Percentiles rank a stretch among this genome's conserved stretches.
phyloP scores from a whole-genome alignment of 1,284 basidiomycete genomes.

The Peniophora sp. region DNA sequence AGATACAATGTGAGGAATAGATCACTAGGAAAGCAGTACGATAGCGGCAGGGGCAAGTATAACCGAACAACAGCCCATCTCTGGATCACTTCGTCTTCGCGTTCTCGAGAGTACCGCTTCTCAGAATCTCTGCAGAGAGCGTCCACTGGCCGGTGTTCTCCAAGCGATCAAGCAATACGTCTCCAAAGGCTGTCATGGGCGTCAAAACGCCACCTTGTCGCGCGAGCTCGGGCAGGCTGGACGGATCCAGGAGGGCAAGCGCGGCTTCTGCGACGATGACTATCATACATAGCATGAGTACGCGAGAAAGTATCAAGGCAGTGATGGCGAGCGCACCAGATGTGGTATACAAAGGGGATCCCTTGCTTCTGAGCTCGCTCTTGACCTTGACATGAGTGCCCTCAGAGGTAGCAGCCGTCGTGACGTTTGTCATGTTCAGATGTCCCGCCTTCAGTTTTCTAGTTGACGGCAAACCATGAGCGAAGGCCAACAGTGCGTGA shows the following conservation, averaged over 20 bases:
- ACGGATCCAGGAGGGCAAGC: constrained; percentile 51
- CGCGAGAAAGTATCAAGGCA: too few species aligned
- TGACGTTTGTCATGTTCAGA: constrained; percentile 51
- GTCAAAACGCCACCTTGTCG: constrained; percentile 72
- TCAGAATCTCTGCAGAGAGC: background rate
- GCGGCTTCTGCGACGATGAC: constrained; percentile 75
- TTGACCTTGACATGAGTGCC: constrained; percentile 48
- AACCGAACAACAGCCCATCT: too few species aligned
- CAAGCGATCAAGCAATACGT: constrained; percentile 60
- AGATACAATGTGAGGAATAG: too few species aligned
- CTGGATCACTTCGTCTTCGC: background rate
- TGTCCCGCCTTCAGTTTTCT: constrained; percentile 53
- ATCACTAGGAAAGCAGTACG: too few species aligned
- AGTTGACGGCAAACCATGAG: background rate
- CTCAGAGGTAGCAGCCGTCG: constrained; percentile 33
- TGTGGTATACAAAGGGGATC: constrained; percentile 19
- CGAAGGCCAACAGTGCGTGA: constrained; percentile 1
- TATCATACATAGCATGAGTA: background rate
- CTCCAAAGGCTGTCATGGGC: constrained; percentile 69
- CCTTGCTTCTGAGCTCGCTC: constrained; percentile 50
- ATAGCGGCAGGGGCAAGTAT: too few species aligned
- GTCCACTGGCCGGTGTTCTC: constrained; percentile 14
- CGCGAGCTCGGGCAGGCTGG: constrained; percentile 45
- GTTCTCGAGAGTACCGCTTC: background rate
- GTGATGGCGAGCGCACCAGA: background rate